A percentile compares a stretch with the other conserved stretches of the same genome.
phyloP scores from a whole-genome alignment of 768 basidiomycete species.

The Psilocybe sp. region DNA sequence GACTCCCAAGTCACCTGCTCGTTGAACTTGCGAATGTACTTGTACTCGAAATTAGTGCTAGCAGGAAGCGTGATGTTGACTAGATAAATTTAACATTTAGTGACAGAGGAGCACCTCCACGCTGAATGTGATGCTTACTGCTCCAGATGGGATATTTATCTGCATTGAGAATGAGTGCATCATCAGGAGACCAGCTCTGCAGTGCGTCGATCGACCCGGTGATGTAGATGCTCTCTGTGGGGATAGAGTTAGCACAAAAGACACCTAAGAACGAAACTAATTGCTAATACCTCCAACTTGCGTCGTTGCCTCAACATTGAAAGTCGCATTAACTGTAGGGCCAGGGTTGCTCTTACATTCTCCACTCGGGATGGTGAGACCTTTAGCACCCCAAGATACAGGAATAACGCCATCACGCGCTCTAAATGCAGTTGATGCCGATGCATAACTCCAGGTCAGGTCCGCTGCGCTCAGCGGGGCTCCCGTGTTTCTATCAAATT shows the following conservation, averaged over 20 bases:
- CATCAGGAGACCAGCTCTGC: constrained; percentile 57
- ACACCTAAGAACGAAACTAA: no score
- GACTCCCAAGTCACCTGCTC: constrained; percentile 65
- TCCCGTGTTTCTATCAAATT: constrained; percentile 52
- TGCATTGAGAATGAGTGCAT: constrained; percentile 52
- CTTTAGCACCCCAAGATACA: constrained; percentile 67
- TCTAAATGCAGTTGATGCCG: constrained; percentile 59
- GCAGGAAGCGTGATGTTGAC: constrained; percentile 61
- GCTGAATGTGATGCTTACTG: constrained; percentile 37
- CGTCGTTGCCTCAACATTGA: constrained; percentile 62
- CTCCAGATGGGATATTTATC: constrained; percentile 68
- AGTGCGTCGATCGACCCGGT: constrained; percentile 58
- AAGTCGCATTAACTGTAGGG: constrained; percentile 43
- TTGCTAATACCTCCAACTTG: constrained; percentile 54
- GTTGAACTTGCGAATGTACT: constrained; percentile 63
- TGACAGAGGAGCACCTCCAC: neutral
- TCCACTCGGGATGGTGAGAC: constrained; percentile 41
- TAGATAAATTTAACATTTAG: constrained; percentile 15
- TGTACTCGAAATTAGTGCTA: constrained; percentile 59
- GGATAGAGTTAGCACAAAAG: neutral
- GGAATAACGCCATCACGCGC: constrained; percentile 49
- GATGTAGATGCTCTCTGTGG: constrained; percentile 64
- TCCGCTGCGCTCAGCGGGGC: constrained; percentile 57
- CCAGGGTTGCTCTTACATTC: constrained; percentile 30
- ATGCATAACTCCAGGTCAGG: constrained; percentile 78